Evolutionary conservation across 2,329 filamentous ascomycete genomes (phyloP).

Genomic region (Dryadomyces sulphureus): DNA sequence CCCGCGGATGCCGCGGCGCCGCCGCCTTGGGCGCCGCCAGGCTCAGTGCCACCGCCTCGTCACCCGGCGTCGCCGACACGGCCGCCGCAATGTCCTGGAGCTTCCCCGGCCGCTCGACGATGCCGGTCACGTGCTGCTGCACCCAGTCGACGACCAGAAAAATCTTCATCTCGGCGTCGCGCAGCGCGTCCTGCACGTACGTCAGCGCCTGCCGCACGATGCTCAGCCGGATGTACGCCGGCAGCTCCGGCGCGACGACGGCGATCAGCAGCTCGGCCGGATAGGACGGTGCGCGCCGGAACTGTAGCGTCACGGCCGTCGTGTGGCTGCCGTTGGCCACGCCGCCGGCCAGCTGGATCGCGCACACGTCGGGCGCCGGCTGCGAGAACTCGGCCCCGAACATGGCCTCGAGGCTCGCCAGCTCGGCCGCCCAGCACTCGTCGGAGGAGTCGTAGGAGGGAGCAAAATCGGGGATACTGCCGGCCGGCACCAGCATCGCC

Average conservation of each 20-base stretch:
- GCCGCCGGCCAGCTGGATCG: conserved; percentile 48
- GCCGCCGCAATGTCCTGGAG: conserved; percentile 74
- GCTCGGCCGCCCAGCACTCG: conserved; percentile 73
- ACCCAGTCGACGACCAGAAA: conserved; percentile 87
- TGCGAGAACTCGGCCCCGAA: conserved; percentile 56
- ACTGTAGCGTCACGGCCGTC: conserved; percentile 40
- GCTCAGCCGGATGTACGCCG: conserved; percentile 86
- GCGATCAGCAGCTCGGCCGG: conserved; percentile 57
- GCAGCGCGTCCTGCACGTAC: conserved; percentile 53
- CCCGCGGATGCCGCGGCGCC: conserved; percentile 29
- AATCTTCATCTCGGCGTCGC: conserved; percentile 76
- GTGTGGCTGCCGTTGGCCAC: conserved; percentile 32
- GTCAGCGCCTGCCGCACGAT: conserved; percentile 64
- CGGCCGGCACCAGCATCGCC: conserved; percentile 38
- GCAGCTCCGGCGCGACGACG: conserved; percentile 50
- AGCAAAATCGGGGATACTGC: not conserved
- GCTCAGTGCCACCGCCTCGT: conserved; percentile 12
- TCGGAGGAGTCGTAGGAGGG: conserved; percentile 31
- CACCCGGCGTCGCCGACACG: conserved; percentile 44
- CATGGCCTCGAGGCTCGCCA: conserved; percentile 70
- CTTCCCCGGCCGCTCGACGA: conserved; percentile 72
- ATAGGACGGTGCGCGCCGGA: conserved; percentile 61
- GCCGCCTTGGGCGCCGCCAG: too few species aligned
- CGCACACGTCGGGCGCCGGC: conserved; percentile 48
- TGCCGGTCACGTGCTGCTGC: conserved; percentile 66